Evolutionary conservation across 768 basidiomycete species (phyloP).

Genomic region (Arthromyces matolae): DNA sequence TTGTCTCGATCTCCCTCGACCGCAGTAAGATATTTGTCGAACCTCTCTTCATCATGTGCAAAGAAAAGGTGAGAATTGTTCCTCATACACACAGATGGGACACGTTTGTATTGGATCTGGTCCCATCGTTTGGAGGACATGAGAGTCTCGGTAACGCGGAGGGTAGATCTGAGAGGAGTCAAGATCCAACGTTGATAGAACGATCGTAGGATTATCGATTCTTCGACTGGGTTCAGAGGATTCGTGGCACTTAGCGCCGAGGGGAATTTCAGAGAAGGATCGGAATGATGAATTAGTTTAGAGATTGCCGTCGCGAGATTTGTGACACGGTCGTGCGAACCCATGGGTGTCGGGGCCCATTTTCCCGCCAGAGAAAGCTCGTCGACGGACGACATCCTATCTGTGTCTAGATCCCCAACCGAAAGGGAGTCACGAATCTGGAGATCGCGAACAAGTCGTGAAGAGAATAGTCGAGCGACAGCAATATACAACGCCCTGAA

Average conservation of each 20-base stretch:
- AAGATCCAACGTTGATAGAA: constrained; percentile 59
- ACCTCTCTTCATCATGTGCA: constrained; percentile 55
- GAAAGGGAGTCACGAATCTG: constrained; percentile 33
- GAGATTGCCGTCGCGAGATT: constrained; percentile 64
- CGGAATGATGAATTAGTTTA: constrained; percentile 43
- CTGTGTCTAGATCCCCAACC: constrained; percentile 27
- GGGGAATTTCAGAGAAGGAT: constrained; percentile 22
- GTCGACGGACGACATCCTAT: constrained; percentile 30
- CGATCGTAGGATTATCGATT: constrained; percentile 45
- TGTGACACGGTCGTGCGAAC: constrained; percentile 58
- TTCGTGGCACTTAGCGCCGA: constrained; percentile 33
- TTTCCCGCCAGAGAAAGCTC: constrained; percentile 58
- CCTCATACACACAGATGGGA: constrained; percentile 61
- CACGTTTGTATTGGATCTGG: constrained; percentile 54
- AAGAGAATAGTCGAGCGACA: constrained; percentile 58
- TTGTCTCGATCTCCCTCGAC: constrained; percentile 52
- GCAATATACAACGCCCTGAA: constrained; percentile 63
- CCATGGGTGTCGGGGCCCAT: constrained; percentile 63
- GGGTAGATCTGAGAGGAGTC: constrained; percentile 46
- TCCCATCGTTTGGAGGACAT: constrained; percentile 62
- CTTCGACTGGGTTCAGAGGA: constrained; percentile 24
- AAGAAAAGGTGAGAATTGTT: constrained; percentile 52
- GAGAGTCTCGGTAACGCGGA: constrained; percentile 50
- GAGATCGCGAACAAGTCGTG: constrained; percentile 48
- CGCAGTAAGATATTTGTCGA: constrained; percentile 50